Evolutionary conservation across 495 filamentous ascomycete genomes (phyloP).

Genomic region (Cercophora newfieldiana): DNA sequence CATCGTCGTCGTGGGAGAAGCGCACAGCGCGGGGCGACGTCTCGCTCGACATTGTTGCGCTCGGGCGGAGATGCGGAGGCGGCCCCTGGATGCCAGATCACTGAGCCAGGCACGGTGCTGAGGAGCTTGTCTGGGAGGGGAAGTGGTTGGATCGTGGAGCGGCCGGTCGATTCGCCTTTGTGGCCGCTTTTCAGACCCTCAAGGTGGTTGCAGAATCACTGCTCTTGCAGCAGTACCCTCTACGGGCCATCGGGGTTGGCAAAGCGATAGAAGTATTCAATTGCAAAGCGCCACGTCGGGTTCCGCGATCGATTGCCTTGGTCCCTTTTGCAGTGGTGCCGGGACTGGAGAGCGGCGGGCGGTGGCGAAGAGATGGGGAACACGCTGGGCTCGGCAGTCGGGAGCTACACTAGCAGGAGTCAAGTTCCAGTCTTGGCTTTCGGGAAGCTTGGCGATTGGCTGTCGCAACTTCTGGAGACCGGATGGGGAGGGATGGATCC

Average conservation of each 20-base stretch:
- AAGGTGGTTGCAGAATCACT: not conserved
- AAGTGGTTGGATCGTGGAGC: not conserved
- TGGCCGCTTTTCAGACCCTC: not conserved
- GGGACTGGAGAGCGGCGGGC: not conserved
- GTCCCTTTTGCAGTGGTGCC: not conserved
- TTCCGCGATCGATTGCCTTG: not conserved
- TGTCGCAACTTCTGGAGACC: not conserved
- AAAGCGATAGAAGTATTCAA: not conserved
- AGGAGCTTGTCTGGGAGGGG: not conserved
- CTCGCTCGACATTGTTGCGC: conserved; percentile 38
- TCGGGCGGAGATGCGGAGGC: not conserved
- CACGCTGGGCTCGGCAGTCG: not conserved
- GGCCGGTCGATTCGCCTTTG: not conserved
- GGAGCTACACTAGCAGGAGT: not conserved
- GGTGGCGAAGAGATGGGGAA: not conserved
- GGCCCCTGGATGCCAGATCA: not conserved
- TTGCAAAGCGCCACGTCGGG: not conserved
- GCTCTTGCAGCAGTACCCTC: not conserved
- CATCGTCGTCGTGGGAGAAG: conserved; percentile 48
- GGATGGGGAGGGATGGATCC: not conserved
- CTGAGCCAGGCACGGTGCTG: not conserved
- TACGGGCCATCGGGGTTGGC: conserved; percentile 1
- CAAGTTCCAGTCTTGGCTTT: not conserved
- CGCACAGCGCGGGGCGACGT: conserved; percentile 53
- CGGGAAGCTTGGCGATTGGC: conserved; percentile 8